A percentile compares a stretch with the other conserved stretches of the same genome.
These are phyloP conservation scores for Pachysandra terminalis DNA, from an alignment of 164 flowering plant species.

Conservation along the genomic window DNA sequence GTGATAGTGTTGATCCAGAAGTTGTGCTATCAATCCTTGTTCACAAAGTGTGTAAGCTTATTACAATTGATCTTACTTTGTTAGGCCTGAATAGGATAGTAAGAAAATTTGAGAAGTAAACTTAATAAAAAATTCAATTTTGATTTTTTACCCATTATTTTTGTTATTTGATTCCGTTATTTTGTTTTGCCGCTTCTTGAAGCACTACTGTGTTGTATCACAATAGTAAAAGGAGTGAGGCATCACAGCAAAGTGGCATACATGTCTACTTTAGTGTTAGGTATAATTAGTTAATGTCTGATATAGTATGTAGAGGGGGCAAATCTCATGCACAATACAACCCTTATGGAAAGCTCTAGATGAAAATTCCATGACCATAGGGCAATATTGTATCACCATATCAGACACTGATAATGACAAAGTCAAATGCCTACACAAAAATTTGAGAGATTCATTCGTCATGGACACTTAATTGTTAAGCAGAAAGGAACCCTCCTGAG, in stretches of 20 bases:
- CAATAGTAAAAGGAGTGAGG: not conserved
- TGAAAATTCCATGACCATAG: no score
- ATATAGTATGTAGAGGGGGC: no score
- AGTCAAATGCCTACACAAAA: not conserved
- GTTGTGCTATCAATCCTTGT: constrained; percentile 90
- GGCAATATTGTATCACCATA: no score
- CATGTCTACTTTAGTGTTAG: not conserved
- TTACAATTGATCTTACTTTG: not conserved
- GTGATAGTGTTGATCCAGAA: constrained; percentile 92
- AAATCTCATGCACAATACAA: no score
- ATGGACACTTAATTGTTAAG: not conserved
- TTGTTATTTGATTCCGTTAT: no score
- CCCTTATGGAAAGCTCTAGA: no score
- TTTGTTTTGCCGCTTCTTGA: not conserved
- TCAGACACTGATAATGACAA: not conserved
- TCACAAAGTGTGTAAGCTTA: constrained; percentile 63
- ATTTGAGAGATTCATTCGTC: not conserved
- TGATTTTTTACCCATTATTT: no score
- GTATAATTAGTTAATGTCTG: no score
- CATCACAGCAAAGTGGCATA: not conserved
- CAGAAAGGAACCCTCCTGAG: not conserved
- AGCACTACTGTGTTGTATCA: not conserved
- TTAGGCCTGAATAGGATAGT: not conserved
- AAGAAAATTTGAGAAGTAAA: not conserved
- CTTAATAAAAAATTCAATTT: not conserved